Evolutionary conservation across 169 alveolate genomes (phyloP).

Genomic region (Plasmodium blacklocki): DNA sequence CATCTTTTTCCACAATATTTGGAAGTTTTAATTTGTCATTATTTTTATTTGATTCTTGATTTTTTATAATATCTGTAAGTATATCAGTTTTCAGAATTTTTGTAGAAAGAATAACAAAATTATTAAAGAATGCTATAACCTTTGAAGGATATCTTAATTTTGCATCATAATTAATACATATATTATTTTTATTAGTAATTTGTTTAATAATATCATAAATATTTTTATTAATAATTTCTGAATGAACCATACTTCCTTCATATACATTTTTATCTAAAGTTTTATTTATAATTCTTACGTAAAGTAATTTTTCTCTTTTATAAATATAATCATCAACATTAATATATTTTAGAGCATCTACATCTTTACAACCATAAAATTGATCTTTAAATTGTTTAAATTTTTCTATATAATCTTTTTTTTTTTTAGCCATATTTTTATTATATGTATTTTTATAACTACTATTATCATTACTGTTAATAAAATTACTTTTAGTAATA

Average conservation of each 20-base stretch:
- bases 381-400: slow-evolving; percentile 44
- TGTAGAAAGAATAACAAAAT: slow-evolving; percentile 62
- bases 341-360: slow-evolving; percentile 71
- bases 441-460: not conserved
- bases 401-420: slow-evolving; percentile 43
- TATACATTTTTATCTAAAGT: slow-evolving; percentile 53
- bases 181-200: slow-evolving; percentile 34
- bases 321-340: slow-evolving; percentile 69
- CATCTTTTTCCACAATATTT: slow-evolving; percentile 9
- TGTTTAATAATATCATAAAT: slow-evolving; percentile 53
- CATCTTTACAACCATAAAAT: slow-evolving; percentile 61
- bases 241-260: slow-evolving; percentile 73
- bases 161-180: slow-evolving; percentile 8
- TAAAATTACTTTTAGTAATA: too few species aligned
- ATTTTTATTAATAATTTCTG: slow-evolving; percentile 22
- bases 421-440: slow-evolving; percentile 1
- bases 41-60: not conserved
- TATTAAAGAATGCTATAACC: slow-evolving; percentile 59
- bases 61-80: not conserved
- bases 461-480: too few species aligned
- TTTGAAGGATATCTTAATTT: slow-evolving; percentile 71
- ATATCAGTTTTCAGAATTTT: slow-evolving; percentile 24
- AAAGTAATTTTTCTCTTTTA: slow-evolving; percentile 60
- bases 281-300: slow-evolving; percentile 72
- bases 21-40: not conserved